Evolutionary conservation across 257 asterid genomes (phyloP).

Genomic region (Nicotiana knightiana): DNA sequence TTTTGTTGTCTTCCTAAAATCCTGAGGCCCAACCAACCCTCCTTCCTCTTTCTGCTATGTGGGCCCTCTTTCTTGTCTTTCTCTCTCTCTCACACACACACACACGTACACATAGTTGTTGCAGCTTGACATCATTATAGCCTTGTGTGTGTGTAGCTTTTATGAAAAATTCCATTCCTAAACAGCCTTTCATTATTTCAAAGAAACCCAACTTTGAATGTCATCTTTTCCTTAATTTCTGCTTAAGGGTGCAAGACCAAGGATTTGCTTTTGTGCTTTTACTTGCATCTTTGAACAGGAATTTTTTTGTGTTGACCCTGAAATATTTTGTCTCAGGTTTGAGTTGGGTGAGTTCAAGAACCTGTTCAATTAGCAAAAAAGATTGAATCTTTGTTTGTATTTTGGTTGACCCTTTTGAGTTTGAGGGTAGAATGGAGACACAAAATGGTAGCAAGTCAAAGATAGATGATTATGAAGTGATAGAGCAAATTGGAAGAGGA

Average conservation of each 20-base stretch:
- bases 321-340: slow-evolving; percentile 21
- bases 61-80: neutral
- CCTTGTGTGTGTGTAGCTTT: slow-evolving; percentile 13
- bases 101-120: slow-evolving; percentile 3
- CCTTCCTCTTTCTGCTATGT: neutral
- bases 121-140: slow-evolving; percentile 28
- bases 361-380: slow-evolving; percentile 15
- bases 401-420: slow-evolving; percentile 5
- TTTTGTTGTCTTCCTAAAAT: neutral
- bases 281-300: slow-evolving; percentile 6
- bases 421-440: slow-evolving; percentile 51
- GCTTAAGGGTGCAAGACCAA: slow-evolving; percentile 5
- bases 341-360: slow-evolving; percentile 20
- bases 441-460: slow-evolving; percentile 39
- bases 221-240: slow-evolving; percentile 19
- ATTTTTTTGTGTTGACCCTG: slow-evolving; percentile 13
- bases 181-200: slow-evolving; percentile 10
- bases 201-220: slow-evolving; percentile 15
- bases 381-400: slow-evolving; percentile 14
- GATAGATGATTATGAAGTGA: slow-evolving; percentile 72
- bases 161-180: slow-evolving; percentile 16
- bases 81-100: neutral
- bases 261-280: slow-evolving; percentile 9
- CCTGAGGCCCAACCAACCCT: neutral
- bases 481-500: slow-evolving; percentile 92